Conservation (phyloP, 2,329 filamentous ascomycete species). For the Penicillium sp. region DNA sequence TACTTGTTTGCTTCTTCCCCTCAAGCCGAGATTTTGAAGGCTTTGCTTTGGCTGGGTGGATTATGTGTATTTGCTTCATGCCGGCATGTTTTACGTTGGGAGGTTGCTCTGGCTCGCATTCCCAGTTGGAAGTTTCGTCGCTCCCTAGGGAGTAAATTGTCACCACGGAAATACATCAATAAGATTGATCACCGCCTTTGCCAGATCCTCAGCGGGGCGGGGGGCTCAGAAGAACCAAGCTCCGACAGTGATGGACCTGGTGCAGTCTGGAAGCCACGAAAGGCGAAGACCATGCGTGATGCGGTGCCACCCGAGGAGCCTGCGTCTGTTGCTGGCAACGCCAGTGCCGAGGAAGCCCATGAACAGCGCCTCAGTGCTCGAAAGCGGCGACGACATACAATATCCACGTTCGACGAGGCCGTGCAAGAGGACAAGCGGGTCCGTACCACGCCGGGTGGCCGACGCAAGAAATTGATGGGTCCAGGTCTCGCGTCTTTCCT, state of each 20-base stretch:
- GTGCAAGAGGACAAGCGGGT: slow-evolving; percentile 24
- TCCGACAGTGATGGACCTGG: slow-evolving; percentile 37
- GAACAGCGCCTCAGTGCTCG: slow-evolving; percentile 12
- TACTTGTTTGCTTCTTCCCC: slow-evolving; percentile 71
- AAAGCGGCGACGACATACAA: slow-evolving; percentile 45
- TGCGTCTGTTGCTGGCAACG: slow-evolving; percentile 22
- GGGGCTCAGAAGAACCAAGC: slow-evolving; percentile 31
- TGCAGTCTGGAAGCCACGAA: slow-evolving; percentile 35
- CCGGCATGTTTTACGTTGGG: slow-evolving; percentile 70
- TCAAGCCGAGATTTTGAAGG: slow-evolving; percentile 78
- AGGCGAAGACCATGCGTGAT: slow-evolving; percentile 21
- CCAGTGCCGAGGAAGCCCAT: slow-evolving; percentile 21
- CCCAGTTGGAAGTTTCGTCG: slow-evolving; percentile 84
- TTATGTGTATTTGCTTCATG: slow-evolving; percentile 68
- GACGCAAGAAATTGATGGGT: slow-evolving; percentile 60
- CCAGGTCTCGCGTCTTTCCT: slow-evolving; percentile 66
- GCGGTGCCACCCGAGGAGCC: slow-evolving; percentile 13
- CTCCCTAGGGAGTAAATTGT: slow-evolving; percentile 37
- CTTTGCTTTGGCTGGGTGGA: slow-evolving; percentile 78
- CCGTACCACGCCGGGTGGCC: slow-evolving; percentile 55
- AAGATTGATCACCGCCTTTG: slow-evolving; percentile 44
- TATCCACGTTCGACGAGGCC: slow-evolving; percentile 44
- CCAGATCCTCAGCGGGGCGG: slow-evolving; percentile 44
- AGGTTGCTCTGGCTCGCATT: slow-evolving; percentile 76
- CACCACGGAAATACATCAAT: slow-evolving; percentile 37